Evolutionary conservation across 768 basidiomycete genomes (phyloP), one percentile per base, ranked within the genome.

Genomic region (Pisolithus orientalis): DNA sequence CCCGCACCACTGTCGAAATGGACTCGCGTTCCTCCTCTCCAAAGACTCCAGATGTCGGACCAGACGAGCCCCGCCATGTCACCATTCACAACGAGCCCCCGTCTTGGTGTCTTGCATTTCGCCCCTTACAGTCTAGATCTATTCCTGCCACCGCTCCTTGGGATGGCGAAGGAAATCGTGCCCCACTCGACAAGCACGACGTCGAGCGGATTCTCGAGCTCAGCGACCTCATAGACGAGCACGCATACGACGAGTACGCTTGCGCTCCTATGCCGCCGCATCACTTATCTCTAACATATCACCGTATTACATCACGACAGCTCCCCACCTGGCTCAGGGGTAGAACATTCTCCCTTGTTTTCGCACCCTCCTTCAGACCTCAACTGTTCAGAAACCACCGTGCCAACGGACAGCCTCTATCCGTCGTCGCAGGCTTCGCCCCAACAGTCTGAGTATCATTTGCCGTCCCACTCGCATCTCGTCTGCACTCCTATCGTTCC

Each of bases 21-120:
- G 73, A 72, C 62, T 86, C 87, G 50, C 83, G 87, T 43, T 87
- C 87, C 4, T 77, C 85, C 1, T 88, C 87, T 0, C 87, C 87
- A 6, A 68, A 74, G 44, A 88, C 86, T 0, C 85, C 87, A 49
- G 84, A 84, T 21, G 21, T 21, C 47, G 69, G 80, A 0, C 77
- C 77, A 13, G 83, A 87, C 61, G 68, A 70, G n/a, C 62, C 75
- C 0, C 76, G 79, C 51, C 70, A 75, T 6, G 64, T 80, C 43
- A 61, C 73, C 54, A 76, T 83, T 46, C 82, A 80, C 44, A 70
- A 68, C 55, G 77, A 72, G 39, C 69, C 77, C 34, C 70, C 75
- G 27, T 72, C 82, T 24, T 87, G 86, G 85, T 82, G 80, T 61
- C 69, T 74, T 47, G 65, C 80, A 10, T 66, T 76, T 27, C 63